Conservation (phyloP, 208 protist species). For the Leishmania gerbilli region DNA sequence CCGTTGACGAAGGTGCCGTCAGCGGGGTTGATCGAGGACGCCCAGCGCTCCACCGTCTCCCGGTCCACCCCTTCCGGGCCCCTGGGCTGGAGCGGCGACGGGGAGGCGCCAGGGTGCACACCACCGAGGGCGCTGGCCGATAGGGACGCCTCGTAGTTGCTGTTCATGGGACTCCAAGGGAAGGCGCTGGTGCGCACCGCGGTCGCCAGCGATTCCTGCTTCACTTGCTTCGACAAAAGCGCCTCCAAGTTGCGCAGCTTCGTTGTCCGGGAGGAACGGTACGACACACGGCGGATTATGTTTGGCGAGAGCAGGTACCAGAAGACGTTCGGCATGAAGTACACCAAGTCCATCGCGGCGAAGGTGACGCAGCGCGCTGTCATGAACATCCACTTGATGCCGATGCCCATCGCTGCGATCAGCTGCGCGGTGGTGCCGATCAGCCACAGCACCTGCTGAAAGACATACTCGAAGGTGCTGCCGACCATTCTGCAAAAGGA, state of each 20-base stretch:
- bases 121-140: too few species aligned
- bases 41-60: conserved; percentile 37
- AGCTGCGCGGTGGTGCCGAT: conserved; percentile 48
- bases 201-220: not conserved
- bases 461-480: conserved; percentile 47
- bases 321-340: conserved; percentile 67
- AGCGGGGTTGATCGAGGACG: conserved; percentile 54
- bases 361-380: conserved; percentile 62
- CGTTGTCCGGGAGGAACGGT: conserved; percentile 64
- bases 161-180: not conserved
- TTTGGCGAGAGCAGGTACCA: conserved; percentile 77
- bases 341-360: conserved; percentile 49
- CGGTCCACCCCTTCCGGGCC: conserved; percentile 10
- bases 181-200: not conserved
- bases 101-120: not conserved
- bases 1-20: conserved; percentile 60
- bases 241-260: conserved; percentile 60
- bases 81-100: not conserved
- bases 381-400: conserved; percentile 80
- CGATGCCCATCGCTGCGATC: conserved; percentile 76
- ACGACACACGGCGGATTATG: conserved; percentile 80
- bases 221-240: conserved; percentile 31
- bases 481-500: conserved; percentile 12
- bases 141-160: not conserved
- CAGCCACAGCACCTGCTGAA: conserved; percentile 74